Percentiles rank a stretch among this genome's conserved stretches.
Conservation (phyloP, 1,284 basidiomycete species). For the Fomes fomentarius region DNA sequence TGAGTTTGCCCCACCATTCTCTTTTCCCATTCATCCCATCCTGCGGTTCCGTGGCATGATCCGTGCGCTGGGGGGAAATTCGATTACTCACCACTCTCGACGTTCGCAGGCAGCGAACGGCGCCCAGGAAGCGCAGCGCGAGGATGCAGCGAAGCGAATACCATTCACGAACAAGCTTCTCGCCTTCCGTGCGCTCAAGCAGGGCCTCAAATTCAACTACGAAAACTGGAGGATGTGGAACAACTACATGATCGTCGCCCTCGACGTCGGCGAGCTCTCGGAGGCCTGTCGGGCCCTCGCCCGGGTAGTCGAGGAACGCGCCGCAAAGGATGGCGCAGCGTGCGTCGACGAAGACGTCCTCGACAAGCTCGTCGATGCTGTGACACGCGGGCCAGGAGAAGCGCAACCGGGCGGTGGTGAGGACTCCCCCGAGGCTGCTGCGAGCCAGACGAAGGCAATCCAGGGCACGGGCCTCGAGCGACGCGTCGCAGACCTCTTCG, state of each 20-base stretch:
- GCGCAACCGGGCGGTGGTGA: slow-evolving; percentile 35
- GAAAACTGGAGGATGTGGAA: slow-evolving; percentile 99
- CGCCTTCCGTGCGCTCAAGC: slow-evolving; percentile 93
- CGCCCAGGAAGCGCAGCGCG: slow-evolving; percentile 12
- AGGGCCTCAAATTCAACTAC: slow-evolving; percentile 84
- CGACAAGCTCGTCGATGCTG: slow-evolving; percentile 84
- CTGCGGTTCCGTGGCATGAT: background rate
- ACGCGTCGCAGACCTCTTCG: slow-evolving; percentile 74
- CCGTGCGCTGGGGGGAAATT: slow-evolving; percentile 4
- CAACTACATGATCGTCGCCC: slow-evolving; percentile 95
- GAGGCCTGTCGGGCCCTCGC: slow-evolving; percentile 87
- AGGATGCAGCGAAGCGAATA: slow-evolving; percentile 35
- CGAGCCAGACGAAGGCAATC: slow-evolving; percentile 49
- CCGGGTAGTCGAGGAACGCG: slow-evolving; percentile 83
- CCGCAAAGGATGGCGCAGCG: slow-evolving; percentile 60
- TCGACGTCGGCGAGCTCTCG: slow-evolving; percentile 91
- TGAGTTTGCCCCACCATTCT: no score
- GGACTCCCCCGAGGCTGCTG: slow-evolving; percentile 15
- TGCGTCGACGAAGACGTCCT: slow-evolving; percentile 86
- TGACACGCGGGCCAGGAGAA: slow-evolving; percentile 60
- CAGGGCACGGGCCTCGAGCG: slow-evolving; percentile 67
- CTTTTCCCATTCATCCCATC: no score
- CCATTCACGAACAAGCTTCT: slow-evolving; percentile 79
- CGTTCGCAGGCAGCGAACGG: slow-evolving; percentile 17
- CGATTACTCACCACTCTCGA: background rate